Conservation (phyloP, 768 basidiomycete genomes). For the Mycena metata region DNA sequence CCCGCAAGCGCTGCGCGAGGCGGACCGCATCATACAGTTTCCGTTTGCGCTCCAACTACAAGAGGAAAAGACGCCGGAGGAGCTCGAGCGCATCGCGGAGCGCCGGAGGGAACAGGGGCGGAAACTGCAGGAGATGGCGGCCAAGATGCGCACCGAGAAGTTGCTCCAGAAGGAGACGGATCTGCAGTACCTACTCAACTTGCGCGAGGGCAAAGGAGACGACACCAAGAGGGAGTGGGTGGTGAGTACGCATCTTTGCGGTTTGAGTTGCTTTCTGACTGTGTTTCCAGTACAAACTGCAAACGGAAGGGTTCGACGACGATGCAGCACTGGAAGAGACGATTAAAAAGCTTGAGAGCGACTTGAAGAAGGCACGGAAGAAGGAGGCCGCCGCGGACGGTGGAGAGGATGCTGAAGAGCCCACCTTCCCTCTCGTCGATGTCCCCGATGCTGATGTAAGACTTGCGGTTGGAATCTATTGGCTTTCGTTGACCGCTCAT, state of each 20-base stretch:
- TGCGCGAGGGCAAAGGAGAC: conserved; percentile 73
- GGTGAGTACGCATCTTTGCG: conserved; percentile 53
- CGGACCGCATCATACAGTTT: conserved; percentile 88
- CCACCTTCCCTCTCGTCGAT: conserved; percentile 92
- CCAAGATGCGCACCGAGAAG: conserved; percentile 88
- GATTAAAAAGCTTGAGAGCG: conserved; percentile 88
- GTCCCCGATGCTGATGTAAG: conserved; percentile 88
- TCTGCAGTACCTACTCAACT: conserved; percentile 70
- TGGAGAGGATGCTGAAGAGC: conserved; percentile 70
- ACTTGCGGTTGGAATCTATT: not conserved
- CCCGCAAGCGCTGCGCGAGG: conserved; percentile 71
- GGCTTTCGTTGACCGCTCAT: not conserved
- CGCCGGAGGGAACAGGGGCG: conserved; percentile 88
- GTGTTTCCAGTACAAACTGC: conserved; percentile 64
- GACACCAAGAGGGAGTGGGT: conserved; percentile 83
- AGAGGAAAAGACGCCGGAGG: conserved; percentile 94
- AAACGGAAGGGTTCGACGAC: conserved; percentile 79
- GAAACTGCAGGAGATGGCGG: conserved; percentile 92
- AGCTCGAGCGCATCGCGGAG: conserved; percentile 82
- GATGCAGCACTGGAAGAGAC: conserved; percentile 84
- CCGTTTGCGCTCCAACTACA: conserved; percentile 76
- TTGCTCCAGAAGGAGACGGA: conserved; percentile 83
- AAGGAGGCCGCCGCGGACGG: conserved; percentile 87
- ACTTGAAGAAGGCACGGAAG: conserved; percentile 82
- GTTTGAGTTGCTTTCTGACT: not conserved